phyloP scores from a whole-genome alignment of 495 filamentous ascomycete genomes.

The Xylaria cubensis region DNA sequence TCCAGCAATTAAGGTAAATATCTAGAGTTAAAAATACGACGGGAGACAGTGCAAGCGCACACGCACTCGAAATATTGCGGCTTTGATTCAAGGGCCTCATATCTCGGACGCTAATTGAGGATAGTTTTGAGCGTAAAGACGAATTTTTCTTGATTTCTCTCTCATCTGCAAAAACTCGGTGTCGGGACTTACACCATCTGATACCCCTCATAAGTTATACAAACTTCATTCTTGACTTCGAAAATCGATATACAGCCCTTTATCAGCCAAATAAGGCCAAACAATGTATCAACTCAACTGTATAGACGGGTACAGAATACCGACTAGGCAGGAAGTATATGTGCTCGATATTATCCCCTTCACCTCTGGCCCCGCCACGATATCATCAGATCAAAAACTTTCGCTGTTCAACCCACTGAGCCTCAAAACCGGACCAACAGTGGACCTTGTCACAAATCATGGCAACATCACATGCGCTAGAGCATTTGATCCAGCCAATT shows the following conservation, averaged over 20 bases:
- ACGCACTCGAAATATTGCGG: background rate
- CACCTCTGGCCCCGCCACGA: constrained; percentile 52
- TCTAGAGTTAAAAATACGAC: background rate
- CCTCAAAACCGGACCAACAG: constrained; percentile 49
- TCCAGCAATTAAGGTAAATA: background rate
- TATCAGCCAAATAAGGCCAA: background rate
- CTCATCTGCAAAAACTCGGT: background rate
- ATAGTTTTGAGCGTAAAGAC: background rate
- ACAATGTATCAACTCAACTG: constrained; percentile 56
- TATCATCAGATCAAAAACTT: constrained; percentile 62
- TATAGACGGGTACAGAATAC: constrained; percentile 52
- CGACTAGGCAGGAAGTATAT: constrained; percentile 51
- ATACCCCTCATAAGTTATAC: constrained; percentile 20
- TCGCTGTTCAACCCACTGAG: constrained; percentile 59
- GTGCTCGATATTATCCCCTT: constrained; percentile 59
- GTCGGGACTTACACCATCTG: background rate
- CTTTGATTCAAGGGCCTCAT: background rate
- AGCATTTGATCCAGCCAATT: constrained; percentile 48
- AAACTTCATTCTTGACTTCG: constrained; percentile 16
- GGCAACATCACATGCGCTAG: constrained; percentile 64
- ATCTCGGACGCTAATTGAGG: background rate
- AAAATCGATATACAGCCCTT: background rate
- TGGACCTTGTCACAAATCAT: constrained; percentile 54
- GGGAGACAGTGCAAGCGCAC: background rate
- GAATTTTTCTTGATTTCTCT: background rate